Conservation (phyloP, 306 rosid species). For the Malus asiatica region DNA sequence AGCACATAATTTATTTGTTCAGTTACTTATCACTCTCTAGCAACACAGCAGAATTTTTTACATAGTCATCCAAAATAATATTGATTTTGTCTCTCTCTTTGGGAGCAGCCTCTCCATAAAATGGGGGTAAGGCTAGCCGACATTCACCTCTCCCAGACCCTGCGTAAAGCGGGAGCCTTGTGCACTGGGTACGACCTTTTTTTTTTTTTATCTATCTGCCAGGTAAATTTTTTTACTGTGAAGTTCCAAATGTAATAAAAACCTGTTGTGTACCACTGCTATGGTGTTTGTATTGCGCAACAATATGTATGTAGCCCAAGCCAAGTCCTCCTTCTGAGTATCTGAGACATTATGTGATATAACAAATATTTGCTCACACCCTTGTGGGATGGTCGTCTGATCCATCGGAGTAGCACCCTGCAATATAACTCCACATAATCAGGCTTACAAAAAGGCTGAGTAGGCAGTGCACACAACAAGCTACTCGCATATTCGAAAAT, state of each 20-base stretch:
- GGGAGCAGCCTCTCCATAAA: too few relatives aligned
- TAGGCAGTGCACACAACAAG: not conserved
- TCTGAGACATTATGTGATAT: constrained; percentile 47
- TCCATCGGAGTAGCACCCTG: constrained; percentile 71
- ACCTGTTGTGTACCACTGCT: constrained; percentile 42
- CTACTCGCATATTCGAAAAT: not conserved
- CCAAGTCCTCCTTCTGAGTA: constrained; percentile 65
- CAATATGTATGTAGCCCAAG: constrained; percentile 83
- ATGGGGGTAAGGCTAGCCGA: too few relatives aligned
- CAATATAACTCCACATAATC: constrained; percentile 10
- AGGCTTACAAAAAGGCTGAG: not conserved
- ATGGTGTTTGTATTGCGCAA: constrained; percentile 70
- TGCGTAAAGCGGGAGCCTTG: too few relatives aligned
- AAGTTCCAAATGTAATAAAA: not conserved
- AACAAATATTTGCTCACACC: constrained; percentile 63
- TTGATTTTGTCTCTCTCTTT: not conserved
- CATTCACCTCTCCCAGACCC: too few relatives aligned
- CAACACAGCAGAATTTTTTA: too few relatives aligned
- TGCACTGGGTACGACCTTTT: too few relatives aligned
- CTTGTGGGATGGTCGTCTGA: constrained; percentile 59
- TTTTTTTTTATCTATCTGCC: not conserved
- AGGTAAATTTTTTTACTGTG: not conserved
- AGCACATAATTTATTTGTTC: not conserved
- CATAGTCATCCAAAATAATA: not conserved
- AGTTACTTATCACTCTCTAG: not conserved